Base-by-base conservation (phyloP, 2,329 filamentous ascomycete genomes). In the Colletotrichum eleusines region DNA sequence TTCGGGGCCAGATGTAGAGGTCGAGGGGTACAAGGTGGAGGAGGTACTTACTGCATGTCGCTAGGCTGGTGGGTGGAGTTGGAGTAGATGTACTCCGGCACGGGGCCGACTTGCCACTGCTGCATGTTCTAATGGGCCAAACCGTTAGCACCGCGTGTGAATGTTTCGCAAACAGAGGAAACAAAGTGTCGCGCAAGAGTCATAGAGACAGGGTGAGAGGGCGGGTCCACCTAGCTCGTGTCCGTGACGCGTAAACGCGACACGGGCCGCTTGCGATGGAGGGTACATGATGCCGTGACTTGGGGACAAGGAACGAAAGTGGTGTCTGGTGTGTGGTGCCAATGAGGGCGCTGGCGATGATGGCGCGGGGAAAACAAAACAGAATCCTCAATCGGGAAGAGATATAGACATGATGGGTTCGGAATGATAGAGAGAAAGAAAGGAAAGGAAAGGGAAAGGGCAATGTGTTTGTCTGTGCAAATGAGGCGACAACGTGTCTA, bases 101-200 rank as follows among this genome's bases (percentile, higher is more conserved):
- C 84, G 75, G 86, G 86, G 81, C 86, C 86, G 80, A 89, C 85
- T 80, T 88, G 85, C 87, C 87, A 89, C 81, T 88, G 86, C 83
- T 89, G 85, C 87, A 89, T 89, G 81, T 81, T 85, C 86, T 88
- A 73, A 76, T 60, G 61, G 66, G 55, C 40, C 69, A 66, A 70
- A 51, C 69, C 46, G 66, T 72, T 71, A 72, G 70, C 66, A 71
- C 66, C 60, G 62, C 57, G 48, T 61, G 58, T 68, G 38, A 57
- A 62, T 69, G 65, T 64, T 72, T 69, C 60, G 66, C 50, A 61
- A 57, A 50, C 48, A 46, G 38, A 63, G 42, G 64, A 71, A 71
- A 68, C 58, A 59, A 63, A 26, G 12, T 40, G 64, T 71, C 58
- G 68, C 64, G 68, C 68, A 46, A 68, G 57, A 70, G 64, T 71